These are phyloP conservation scores for Harringtonia lauricola DNA, from an alignment of 2,329 filamentous ascomycete genomes.

Conservation along the genomic window DNA sequence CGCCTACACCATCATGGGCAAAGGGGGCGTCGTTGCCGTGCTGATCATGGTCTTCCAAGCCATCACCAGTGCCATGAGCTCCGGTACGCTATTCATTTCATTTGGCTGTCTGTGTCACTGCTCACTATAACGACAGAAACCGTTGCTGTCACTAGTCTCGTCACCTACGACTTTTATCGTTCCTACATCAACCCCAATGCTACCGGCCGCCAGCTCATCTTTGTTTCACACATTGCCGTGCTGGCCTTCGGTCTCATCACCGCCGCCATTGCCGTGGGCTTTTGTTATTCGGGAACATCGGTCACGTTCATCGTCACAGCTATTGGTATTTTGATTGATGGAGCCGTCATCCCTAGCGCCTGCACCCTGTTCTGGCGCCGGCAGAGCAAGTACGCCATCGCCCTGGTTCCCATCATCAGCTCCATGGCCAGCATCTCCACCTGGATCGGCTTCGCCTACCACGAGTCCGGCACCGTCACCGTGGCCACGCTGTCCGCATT, in stretches of 20 bases:
- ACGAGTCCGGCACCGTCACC: not conserved
- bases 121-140: no score
- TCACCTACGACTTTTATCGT: not conserved
- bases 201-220: not conserved
- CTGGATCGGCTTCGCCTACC: not conserved
- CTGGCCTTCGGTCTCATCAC: not conserved
- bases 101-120: no score
- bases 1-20: constrained; percentile 57
- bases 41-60: not conserved
- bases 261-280: not conserved
- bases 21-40: constrained; percentile 47
- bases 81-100: no score
- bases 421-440: not conserved
- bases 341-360: not conserved
- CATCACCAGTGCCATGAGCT: not conserved
- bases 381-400: not conserved
- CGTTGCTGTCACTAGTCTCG: not conserved
- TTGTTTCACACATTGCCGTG: not conserved
- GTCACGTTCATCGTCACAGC: not conserved
- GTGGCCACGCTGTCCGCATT: not conserved
- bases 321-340: not conserved
- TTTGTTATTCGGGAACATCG: not conserved
- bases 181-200: not conserved
- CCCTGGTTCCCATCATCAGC: not conserved
- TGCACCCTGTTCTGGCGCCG: not conserved